Base-by-base conservation (phyloP, 768 basidiomycete species). In the Sporobolomyces phaffii region DNA sequence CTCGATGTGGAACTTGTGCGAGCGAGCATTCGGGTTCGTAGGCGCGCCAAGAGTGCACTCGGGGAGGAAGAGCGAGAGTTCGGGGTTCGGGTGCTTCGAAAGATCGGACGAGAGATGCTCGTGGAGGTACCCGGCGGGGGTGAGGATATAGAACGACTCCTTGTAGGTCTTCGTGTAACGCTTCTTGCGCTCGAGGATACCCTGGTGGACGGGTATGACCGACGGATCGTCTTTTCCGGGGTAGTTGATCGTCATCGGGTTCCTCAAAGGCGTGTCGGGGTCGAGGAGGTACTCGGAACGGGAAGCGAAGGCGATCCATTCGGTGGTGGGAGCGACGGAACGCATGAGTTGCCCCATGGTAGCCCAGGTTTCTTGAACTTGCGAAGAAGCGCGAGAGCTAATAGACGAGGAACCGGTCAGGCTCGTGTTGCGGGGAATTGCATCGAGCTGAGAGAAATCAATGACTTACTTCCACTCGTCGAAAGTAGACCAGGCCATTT, bases 1-100 rank as follows among this genome's bases (percentile, higher is more conserved):
- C 78, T 99, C 96, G 74, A 99, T 91, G 79, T 96, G 91, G 83
- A 99, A 99, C 79, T 96, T 97, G 82, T 98, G 88, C 22, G 85
- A 85, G 62, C 83, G 84, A 5, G 87, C 83, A 41, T 80, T 80
- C 6, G 64, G 41, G 1, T 83, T 78, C 2, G 87, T 87, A 4
- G 94, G 89, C 2, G 96, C 94, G 36, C 96, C 96, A 44, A 98
- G 86, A 0, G 93, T 98, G 79, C 96, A 98, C 50, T 87, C 84
- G 1, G 96, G 94, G 1, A 98, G 82, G 84, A 98, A 98, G 53
- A 98, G 80, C 13, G 84, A 86, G 78, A 93, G 94, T 10, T 85
- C 77, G 13, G 96, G 94, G 31, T 79, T 78, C 43, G 81, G 78
- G 59, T 83, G 82, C 68, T 73, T 73, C 43, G 60, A 56, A 0